These are phyloP conservation scores for Hanseniaspora valbyensis DNA, from an alignment of 805 yeast genomes.

Conservation along the genomic window DNA sequence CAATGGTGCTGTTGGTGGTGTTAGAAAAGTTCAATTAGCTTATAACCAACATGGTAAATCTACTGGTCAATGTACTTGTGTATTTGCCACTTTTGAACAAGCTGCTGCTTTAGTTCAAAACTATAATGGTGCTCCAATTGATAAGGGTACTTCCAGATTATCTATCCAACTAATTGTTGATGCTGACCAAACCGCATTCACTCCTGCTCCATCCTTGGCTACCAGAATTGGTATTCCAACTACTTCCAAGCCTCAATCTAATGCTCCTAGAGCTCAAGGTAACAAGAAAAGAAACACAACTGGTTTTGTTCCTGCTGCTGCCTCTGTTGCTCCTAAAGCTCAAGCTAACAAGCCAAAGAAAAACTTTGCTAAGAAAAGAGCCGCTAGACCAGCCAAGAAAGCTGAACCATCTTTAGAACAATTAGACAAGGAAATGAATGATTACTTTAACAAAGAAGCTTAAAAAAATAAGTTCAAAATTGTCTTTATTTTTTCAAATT, in stretches of 20 bases:
- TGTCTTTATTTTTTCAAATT: neutral
- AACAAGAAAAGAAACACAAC: slow-evolving; percentile 13
- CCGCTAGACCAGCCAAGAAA: slow-evolving; percentile 18
- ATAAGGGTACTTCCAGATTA: slow-evolving; percentile 68
- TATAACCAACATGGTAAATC: slow-evolving; percentile 84
- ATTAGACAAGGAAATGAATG: slow-evolving; percentile 96
- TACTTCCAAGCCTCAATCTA: slow-evolving; percentile 14
- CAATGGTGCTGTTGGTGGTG: slow-evolving; percentile 76
- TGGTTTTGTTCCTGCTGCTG: neutral
- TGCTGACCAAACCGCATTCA: slow-evolving; percentile 55
- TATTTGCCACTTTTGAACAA: slow-evolving; percentile 55
- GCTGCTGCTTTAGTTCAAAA: slow-evolving; percentile 72
- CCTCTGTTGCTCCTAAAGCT: slow-evolving; percentile 12
- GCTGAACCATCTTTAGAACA: slow-evolving; percentile 53
- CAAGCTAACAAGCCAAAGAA: slow-evolving; percentile 15
- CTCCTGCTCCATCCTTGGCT: slow-evolving; percentile 32
- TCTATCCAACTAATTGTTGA: slow-evolving; percentile 74
- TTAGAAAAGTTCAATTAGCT: slow-evolving; percentile 54
- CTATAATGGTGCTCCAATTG: slow-evolving; percentile 89
- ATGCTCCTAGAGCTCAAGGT: neutral
- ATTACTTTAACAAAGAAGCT: slow-evolving; percentile 56
- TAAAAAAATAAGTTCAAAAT: too few relatives aligned
- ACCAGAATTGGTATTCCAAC: slow-evolving; percentile 18
- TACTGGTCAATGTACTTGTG: slow-evolving; percentile 81
- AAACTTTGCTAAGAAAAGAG: slow-evolving; percentile 18